Evolutionary conservation across 805 yeast species (phyloP).

Genomic region (Pichia californica): DNA sequence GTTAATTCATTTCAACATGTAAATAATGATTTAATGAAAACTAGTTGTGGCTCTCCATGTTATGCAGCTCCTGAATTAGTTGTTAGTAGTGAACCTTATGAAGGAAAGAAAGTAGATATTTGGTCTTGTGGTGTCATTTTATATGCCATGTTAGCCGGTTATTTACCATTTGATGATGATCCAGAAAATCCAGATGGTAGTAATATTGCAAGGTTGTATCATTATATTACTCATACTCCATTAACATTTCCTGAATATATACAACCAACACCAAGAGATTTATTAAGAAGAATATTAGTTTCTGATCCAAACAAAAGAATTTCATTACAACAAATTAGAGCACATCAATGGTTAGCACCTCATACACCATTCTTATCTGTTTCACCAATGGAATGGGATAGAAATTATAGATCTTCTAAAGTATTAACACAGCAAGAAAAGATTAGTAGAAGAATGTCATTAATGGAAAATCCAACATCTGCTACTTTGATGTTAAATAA

Average conservation of each 20-base stretch:
- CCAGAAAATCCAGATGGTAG: constrained; percentile 95
- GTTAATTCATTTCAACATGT: constrained; percentile 68
- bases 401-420: constrained; percentile 39
- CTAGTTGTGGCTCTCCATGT: constrained; percentile 96
- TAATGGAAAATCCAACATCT: constrained; percentile 40
- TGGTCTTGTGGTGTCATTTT: constrained; percentile 97
- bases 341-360: constrained; percentile 85
- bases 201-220: constrained; percentile 83
- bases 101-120: constrained; percentile 88
- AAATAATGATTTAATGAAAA: constrained; percentile 76
- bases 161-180: constrained; percentile 96
- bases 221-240: constrained; percentile 85
- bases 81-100: constrained; percentile 77
- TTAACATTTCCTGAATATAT: constrained; percentile 93
- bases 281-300: constrained; percentile 75
- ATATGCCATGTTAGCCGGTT: constrained; percentile 96
- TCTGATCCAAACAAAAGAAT: constrained; percentile 79
- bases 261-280: constrained; percentile 84
- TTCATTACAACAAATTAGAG: constrained; percentile 58
- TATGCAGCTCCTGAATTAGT: constrained; percentile 98
- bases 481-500: constrained; percentile 32
- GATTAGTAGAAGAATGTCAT: constrained; percentile 33
- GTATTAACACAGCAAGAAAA: constrained; percentile 20
- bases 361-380: constrained; percentile 77
- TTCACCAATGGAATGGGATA: constrained; percentile 89